Conservation (phyloP, 2,329 filamentous ascomycete species). For the Alternaria conjuncta region DNA sequence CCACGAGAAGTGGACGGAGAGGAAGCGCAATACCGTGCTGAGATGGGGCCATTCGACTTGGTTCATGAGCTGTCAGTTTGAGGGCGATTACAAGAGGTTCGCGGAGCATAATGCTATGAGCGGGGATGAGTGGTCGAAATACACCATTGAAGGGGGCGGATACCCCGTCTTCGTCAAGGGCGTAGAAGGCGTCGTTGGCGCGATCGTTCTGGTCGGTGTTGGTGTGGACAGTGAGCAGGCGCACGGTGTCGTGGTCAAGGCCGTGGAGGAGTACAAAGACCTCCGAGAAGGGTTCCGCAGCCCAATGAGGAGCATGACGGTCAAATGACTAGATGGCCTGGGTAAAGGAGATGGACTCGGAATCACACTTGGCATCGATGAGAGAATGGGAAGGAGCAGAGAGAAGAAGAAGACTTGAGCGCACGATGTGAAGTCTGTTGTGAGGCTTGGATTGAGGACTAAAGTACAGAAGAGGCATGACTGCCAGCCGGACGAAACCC, state of each 20-base stretch:
- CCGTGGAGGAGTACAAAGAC: constrained; percentile 62
- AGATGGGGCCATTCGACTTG: constrained; percentile 74
- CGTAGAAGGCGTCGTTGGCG: constrained; percentile 76
- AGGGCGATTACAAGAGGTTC: constrained; percentile 70
- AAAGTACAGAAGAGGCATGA: constrained; percentile 23
- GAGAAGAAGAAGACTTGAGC: neutral
- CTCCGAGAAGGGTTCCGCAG: constrained; percentile 43
- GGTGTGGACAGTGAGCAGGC: constrained; percentile 75
- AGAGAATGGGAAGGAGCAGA: neutral
- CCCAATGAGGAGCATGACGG: constrained; percentile 41
- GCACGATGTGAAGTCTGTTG: neutral
- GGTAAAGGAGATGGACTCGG: constrained; percentile 20
- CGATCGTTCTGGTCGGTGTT: constrained; percentile 74
- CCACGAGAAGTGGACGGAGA: constrained; percentile 67
- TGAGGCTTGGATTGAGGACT: constrained; percentile 2
- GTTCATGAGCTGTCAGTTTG: constrained; percentile 73
- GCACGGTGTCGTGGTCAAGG: constrained; percentile 76
- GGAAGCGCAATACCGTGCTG: constrained; percentile 75
- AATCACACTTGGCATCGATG: constrained; percentile 4
- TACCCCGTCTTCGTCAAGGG: constrained; percentile 74
- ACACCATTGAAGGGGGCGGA: constrained; percentile 80
- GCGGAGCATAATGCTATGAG: constrained; percentile 67
- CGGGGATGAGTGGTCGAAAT: constrained; percentile 61
- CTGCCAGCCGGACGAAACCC: constrained; percentile 34
- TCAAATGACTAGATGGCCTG: constrained; percentile 40